Conservation (phyloP, 2,329 filamentous ascomycete genomes). For the Coleophoma eucalyptorum region DNA sequence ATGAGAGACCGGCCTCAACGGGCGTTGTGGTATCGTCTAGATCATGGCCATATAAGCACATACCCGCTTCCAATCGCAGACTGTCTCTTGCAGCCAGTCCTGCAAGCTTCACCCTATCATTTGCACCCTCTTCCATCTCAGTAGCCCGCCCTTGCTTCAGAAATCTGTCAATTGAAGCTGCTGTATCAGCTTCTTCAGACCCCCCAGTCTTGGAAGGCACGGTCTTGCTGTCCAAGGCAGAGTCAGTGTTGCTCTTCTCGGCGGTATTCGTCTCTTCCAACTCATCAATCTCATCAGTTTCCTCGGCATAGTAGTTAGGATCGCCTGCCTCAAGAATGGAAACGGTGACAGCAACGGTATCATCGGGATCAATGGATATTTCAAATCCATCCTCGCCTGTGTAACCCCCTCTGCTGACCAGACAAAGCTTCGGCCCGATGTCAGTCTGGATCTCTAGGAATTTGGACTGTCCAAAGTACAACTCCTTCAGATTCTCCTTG, state of each 20-base stretch:
- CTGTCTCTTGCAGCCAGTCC: constrained; percentile 90
- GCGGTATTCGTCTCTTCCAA: no score
- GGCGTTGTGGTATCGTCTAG: constrained; percentile 75
- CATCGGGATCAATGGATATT: constrained; percentile 73
- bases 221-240: no score
- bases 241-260: no score
- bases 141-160: no score
- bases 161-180: no score
- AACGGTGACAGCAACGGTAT: constrained; percentile 64
- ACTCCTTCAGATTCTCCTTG: constrained; percentile 52
- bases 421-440: constrained; percentile 50
- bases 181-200: no score
- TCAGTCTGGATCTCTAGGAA: constrained; percentile 61
- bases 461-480: constrained; percentile 80
- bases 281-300: background rate
- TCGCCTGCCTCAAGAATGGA: constrained; percentile 50
- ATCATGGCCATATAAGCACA: constrained; percentile 99
- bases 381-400: constrained; percentile 99
- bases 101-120: constrained; percentile 66
- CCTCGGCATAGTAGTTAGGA: background rate
- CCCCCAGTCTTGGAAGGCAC: no score
- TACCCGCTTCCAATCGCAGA: constrained; percentile 89
- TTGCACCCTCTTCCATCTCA: constrained; percentile 6
- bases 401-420: constrained; percentile 88
- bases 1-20: constrained; percentile 62